Base-by-base conservation (phyloP, 257 asterid genomes). In the Nicotiana tabacum region DNA sequence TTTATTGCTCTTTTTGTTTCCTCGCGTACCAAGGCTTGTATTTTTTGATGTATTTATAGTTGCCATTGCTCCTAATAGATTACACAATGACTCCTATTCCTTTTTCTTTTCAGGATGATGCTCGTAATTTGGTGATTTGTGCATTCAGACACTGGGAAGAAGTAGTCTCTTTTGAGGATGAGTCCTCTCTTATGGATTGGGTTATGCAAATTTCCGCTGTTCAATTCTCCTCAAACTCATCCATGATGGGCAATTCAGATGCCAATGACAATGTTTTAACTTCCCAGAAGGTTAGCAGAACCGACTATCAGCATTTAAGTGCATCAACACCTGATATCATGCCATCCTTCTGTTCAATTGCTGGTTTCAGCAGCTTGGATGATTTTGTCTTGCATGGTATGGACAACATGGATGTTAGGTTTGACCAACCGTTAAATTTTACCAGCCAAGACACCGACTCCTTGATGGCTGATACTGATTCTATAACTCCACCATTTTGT, bases 121-220 rank as follows among this genome's bases (percentile, higher is more conserved):
- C 99, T 62, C 88, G 78, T 35, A 83, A 83, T 66, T 72, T 87
- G 88, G 96, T 94, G 51, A 85, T 84, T 53, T 74, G 89, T 84
- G 98, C 97, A 17, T 91, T 88, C 81, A 85, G 88, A 68, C 89
- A 94, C 85, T 89, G 89, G 86, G 88, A 89, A 3, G 93, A 92
- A 78, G 91, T 96, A 4, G 78, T 94, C 83, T 76, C 88, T 66
- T 85, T 94, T 30, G 92, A 94, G 60, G 90, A 93, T 10, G 97
- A 88, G 83, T 84, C 93, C 37, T 85, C 90, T 74, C 87, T 81
- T 65, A 27, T 77, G 61, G 84, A 85, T 18, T 64, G 83, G 60
- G 80, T 87, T 37, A 82, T 90, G 12, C 78, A 82, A 84, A 82
- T 87, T 81, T 83, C 93, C 51, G 53, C 66, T 16, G 70, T 58